phyloP scores from a whole-genome alignment of 371 early-diverging fungal species.

The Mucor indicus region DNA sequence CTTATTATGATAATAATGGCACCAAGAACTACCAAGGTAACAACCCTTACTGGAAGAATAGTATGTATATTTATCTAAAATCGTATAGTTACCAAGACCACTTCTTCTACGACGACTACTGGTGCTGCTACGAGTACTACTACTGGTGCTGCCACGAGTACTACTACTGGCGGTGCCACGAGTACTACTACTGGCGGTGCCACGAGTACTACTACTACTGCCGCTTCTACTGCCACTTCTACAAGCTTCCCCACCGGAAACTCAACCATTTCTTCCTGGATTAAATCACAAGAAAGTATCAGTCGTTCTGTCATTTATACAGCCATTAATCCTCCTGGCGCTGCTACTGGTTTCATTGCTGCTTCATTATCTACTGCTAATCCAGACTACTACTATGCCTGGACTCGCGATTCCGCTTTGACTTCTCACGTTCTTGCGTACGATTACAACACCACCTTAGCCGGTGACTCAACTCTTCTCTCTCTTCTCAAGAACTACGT shows the following conservation, averaged over 20 bases:
- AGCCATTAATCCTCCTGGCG: slow-evolving; percentile 36
- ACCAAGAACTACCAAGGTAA: slow-evolving; percentile 13
- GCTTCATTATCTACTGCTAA: slow-evolving; percentile 34
- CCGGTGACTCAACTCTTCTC: slow-evolving; percentile 11
- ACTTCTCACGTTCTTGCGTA: slow-evolving; percentile 46
- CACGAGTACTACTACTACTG: slow-evolving; percentile 16
- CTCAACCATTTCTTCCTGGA: slow-evolving; percentile 21
- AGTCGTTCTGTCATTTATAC: slow-evolving; percentile 22
- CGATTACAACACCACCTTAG: slow-evolving; percentile 15
- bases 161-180: slow-evolving; percentile 17
- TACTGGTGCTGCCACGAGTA: slow-evolving; percentile 8
- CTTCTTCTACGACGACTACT: background rate
- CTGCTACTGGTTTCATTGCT: slow-evolving; percentile 33
- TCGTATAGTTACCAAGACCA: background rate
- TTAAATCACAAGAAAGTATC: slow-evolving; percentile 7
- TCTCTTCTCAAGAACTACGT: slow-evolving; percentile 30
- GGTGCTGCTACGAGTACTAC: slow-evolving; percentile 5
- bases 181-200: slow-evolving; percentile 15
- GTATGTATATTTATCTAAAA: background rate
- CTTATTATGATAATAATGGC: slow-evolving; percentile 41
- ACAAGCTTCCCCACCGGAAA: slow-evolving; percentile 25
- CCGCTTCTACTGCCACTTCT: slow-evolving; percentile 7
- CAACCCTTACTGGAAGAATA: background rate
- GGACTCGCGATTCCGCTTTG: slow-evolving; percentile 77
- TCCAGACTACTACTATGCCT: slow-evolving; percentile 77